A percentile compares a stretch with the other conserved stretches of the same genome.
Conservation (phyloP, 257 asterid species). For the Solanum pimpinellifolium region DNA sequence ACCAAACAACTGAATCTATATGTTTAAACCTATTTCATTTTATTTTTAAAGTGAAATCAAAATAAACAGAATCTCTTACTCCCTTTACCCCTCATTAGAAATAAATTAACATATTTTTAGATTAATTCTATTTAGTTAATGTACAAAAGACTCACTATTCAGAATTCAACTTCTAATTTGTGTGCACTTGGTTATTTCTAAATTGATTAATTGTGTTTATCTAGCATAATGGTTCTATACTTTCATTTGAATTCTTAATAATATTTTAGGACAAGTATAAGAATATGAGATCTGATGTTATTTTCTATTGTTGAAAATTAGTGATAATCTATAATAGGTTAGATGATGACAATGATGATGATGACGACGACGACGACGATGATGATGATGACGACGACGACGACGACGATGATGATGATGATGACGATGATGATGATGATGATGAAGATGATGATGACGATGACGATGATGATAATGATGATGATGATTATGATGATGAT, state of each 20-base stretch:
- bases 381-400: no score
- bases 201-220: not conserved
- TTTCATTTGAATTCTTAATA: not conserved
- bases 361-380: no score
- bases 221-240: not conserved
- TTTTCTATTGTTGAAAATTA: not conserved
- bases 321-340: not conserved
- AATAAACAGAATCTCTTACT: not conserved
- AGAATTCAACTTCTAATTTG: not conserved
- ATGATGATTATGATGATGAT: no score
- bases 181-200: not conserved
- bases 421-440: no score
- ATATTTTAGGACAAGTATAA: not conserved
- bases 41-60: not conserved
- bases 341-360: no score
- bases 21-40: not conserved
- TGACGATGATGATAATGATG: accelerated
- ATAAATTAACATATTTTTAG: not conserved
- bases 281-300: not conserved
- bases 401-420: accelerated
- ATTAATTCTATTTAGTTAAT: not conserved
- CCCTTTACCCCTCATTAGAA: not conserved
- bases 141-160: not conserved
- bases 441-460: accelerated
- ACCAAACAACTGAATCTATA: not conserved